phyloP scores from a whole-genome alignment of 169 alveolate genomes.

The Neospora caninum region DNA sequence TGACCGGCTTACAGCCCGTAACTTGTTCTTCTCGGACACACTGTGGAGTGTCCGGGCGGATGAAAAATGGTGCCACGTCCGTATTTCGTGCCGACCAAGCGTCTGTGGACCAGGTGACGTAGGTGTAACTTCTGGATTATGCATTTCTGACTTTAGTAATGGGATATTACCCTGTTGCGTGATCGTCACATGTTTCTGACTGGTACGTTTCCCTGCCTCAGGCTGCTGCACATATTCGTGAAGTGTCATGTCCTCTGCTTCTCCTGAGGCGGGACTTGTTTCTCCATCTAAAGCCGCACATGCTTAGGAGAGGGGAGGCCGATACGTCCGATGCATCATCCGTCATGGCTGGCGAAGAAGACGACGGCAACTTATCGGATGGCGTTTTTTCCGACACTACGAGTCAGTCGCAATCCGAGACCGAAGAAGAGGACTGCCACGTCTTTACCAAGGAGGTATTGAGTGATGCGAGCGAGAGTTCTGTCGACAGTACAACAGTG shows the following conservation, averaged over 20 bases:
- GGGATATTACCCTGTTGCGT: background rate
- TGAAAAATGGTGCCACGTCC: too few relatives aligned
- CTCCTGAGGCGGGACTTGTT: background rate
- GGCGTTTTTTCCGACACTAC: background rate
- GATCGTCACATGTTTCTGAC: background rate
- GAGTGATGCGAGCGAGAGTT: background rate
- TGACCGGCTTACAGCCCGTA: too few relatives aligned
- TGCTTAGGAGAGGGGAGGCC: background rate
- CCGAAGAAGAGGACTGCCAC: background rate
- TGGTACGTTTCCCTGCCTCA: background rate
- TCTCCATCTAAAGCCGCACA: background rate
- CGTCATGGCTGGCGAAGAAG: background rate
- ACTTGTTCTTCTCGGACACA: too few relatives aligned
- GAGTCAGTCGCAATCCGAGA: background rate
- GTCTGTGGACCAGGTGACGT: too few relatives aligned
- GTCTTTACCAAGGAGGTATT: background rate
- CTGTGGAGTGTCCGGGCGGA: too few relatives aligned
- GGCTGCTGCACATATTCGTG: constrained; percentile 17
- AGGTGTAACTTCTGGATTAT: too few relatives aligned
- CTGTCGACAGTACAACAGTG: background rate
- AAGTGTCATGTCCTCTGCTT: constrained; percentile 10
- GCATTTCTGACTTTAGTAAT: background rate
- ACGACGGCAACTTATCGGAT: background rate
- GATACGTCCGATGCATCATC: too few relatives aligned
- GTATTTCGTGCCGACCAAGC: too few relatives aligned